These are phyloP conservation scores for Penicillium canescens DNA, from an alignment of 495 filamentous ascomycete species.

Conservation along the genomic window DNA sequence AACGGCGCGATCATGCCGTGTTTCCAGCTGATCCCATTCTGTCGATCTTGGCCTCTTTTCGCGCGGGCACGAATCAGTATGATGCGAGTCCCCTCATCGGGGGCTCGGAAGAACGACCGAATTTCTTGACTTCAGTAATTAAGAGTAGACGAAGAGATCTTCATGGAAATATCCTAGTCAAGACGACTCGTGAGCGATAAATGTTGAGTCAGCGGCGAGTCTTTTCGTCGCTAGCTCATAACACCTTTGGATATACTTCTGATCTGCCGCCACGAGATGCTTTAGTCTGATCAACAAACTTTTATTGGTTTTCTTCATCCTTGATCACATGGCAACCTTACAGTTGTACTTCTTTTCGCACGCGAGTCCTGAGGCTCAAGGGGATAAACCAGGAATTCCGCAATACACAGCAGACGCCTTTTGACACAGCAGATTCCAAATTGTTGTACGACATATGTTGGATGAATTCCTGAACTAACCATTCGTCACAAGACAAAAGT, in stretches of 20 bases:
- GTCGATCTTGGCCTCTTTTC: constrained; percentile 8
- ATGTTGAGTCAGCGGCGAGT: background rate
- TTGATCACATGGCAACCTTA: background rate
- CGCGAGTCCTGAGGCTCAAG: constrained; percentile 1
- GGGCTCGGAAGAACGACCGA: background rate
- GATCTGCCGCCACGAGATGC: background rate
- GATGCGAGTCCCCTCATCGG: background rate
- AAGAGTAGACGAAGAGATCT: background rate
- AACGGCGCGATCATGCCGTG: constrained; percentile 22
- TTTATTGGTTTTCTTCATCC: background rate
- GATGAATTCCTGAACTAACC: background rate
- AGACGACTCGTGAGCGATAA: background rate
- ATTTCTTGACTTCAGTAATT: background rate
- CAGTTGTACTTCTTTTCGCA: background rate
- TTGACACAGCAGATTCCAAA: background rate
- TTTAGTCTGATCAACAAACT: background rate
- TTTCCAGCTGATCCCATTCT: constrained; percentile 20
- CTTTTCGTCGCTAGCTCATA: background rate
- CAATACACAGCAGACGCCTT: background rate
- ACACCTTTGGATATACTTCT: background rate
- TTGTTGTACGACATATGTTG: background rate
- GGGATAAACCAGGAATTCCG: background rate
- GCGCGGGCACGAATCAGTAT: constrained; percentile 4
- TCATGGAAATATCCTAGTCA: background rate
- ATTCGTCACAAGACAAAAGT: background rate